Evolutionary conservation across 1,139 yeast genomes (phyloP).

Genomic region (Geotrichum restrictum): DNA sequence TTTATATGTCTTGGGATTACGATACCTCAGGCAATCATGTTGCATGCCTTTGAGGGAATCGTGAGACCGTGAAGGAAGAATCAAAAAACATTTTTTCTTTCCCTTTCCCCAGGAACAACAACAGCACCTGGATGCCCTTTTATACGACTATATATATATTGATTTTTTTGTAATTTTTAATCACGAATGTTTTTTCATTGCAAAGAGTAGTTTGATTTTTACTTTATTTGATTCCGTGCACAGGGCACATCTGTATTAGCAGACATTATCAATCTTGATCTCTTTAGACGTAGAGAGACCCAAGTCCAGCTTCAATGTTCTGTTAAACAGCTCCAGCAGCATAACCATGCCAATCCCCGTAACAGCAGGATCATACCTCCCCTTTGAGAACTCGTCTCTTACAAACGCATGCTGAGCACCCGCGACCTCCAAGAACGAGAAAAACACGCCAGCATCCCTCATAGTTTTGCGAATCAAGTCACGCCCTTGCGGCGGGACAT

Average conservation of each 20-base stretch:
- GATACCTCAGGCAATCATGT: too few relatives aligned
- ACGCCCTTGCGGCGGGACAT: constrained; percentile 75
- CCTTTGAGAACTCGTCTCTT: constrained; percentile 73
- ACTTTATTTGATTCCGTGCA: neutral
- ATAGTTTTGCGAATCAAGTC: constrained; percentile 64
- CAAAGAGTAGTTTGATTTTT: neutral
- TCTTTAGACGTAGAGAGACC: constrained; percentile 57
- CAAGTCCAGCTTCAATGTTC: constrained; percentile 62
- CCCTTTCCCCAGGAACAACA: too few relatives aligned
- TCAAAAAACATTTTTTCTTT: too few relatives aligned
- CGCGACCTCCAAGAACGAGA: constrained; percentile 69
- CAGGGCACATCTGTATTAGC: constrained; percentile 43
- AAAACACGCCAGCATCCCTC: constrained; percentile 55
- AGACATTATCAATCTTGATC: constrained; percentile 57
- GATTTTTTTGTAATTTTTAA: too few relatives aligned
- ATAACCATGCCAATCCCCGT: constrained; percentile 66
- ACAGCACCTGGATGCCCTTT: too few relatives aligned
- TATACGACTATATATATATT: too few relatives aligned
- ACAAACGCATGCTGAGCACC: constrained; percentile 84
- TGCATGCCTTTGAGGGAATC: too few relatives aligned
- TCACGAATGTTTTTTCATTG: too few relatives aligned
- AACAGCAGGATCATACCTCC: constrained; percentile 72
- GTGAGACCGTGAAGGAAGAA: too few relatives aligned
- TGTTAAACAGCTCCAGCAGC: constrained; percentile 64
- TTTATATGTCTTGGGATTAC: too few relatives aligned